Evolutionary conservation across 768 basidiomycete genomes (phyloP), one percentile per base, ranked within the genome.

Genomic region (Gautieria morchelliformis): DNA sequence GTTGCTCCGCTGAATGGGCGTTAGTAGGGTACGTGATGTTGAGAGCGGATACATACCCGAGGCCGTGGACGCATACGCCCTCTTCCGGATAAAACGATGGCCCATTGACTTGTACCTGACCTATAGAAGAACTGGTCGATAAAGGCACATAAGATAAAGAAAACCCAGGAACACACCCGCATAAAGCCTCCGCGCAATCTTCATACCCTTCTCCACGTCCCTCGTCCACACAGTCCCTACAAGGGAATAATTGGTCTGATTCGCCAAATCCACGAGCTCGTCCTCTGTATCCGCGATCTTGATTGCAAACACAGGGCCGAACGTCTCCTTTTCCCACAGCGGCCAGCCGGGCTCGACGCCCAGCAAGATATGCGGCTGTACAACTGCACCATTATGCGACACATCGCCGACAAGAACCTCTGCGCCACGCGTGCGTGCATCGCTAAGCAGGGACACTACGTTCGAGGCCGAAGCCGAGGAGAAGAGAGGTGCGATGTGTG

Each of bases 281-380:
- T 80, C 76, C 12, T 76, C 63, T 0, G 73, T 77, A 22, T 80
- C 75, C 17, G 73, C 76, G 3, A 72, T 66, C 1, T 72, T 70
- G 50, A 83, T 67, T 11, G 69, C 71, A 6, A 79, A 65, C 0
- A 81, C 78, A 45, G 80, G 84, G 0, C 82, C 82, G 65, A 86
- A 86, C 1, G 77, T 75, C 67, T 87, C 85, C 39, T 72, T 64
- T 20, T 81, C 73, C 81, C 81, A 84, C 11, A 80, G 56, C 27
- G 69, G 63, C 72, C 78, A 81, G 8, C 74, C 79, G 0, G 74
- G 75, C 58, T 69, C 75, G 40, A 79, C 75, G 17, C 70, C 73
- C 19, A 61, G 65, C 17, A 82, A 58, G 32, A 84, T 58, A 66
- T 83, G 81, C 20, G 81, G 81, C 58, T 75, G 72, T 19, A 82